Base-by-base conservation (phyloP, 2,329 filamentous ascomycete species). In the Didymella keratinophila region DNA sequence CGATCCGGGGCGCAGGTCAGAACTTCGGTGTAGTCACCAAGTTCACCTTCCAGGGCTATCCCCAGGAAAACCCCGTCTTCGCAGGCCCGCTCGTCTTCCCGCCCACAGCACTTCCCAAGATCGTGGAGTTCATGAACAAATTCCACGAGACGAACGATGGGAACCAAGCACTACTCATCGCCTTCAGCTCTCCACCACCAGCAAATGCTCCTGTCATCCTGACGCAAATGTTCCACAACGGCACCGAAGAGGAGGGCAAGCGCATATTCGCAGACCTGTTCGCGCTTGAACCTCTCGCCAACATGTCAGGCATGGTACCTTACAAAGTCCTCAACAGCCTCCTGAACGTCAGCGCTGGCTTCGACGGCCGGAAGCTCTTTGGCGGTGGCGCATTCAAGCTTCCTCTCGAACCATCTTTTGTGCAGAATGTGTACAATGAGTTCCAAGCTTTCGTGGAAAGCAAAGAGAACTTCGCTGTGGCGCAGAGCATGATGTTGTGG, bases 1-100 rank as follows among this genome's bases (percentile, higher is more conserved):
- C 77, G 0, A 63, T 79, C 28, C 72, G 78, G 16, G 78, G 78
- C 14, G 75, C 74, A 4, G 73, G 75, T 3, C 60, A 70, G 36
- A 74, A 75, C 52, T 77, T 76, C 47, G 73, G 76, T 41, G 70
- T 77, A 27, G 66, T 70, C 14, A 75, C 72, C 0, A 78, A 82
- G 47, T 84, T 84, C 67, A 75, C 72, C 0, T 73, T 79, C 56
- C 70, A 69, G 44, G 75, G 64, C 8, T 69, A 73, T 42, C 58
- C 63, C 0, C 76, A 78, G 54, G 28, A 60, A 4, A 60, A 66
- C 25, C 66, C 72, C 8, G 67, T 77, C 20, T 80, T 70, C 39
- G 69, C 72, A 11, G 78, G 78, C 2, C 72, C 72, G 12, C 61
- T 79, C 20, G 52, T 78, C 18, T 79, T 77, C 57, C 68, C 67